These are phyloP conservation scores for Cryptococcus hybrid DNA, from an alignment of 1,284 basidiomycete genomes.

Conservation along the genomic window DNA sequence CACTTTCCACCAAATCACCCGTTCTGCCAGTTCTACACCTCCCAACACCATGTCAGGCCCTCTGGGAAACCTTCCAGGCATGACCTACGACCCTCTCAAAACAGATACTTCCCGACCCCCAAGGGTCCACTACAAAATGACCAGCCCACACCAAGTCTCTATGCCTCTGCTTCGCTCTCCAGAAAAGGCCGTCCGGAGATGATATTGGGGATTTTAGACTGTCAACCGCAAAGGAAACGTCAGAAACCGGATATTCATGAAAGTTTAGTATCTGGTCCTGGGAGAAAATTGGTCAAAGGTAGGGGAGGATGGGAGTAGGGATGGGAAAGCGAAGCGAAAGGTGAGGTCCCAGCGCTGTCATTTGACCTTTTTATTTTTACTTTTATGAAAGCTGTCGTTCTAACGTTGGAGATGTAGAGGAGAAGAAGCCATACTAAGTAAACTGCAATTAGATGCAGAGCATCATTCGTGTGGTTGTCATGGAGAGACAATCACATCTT, in stretches of 20 bases:
- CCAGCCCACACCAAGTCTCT: neutral
- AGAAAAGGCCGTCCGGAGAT: too few relatives aligned
- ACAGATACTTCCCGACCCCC: conserved; percentile 41
- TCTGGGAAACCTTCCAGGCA: conserved; percentile 39
- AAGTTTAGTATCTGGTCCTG: too few relatives aligned
- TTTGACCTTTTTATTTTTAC: neutral
- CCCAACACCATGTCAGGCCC: conserved; percentile 14
- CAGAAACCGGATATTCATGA: too few relatives aligned
- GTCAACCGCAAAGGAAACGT: too few relatives aligned
- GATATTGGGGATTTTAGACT: too few relatives aligned
- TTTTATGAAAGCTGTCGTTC: neutral
- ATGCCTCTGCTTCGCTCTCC: neutral
- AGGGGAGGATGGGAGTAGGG: conserved; percentile 1
- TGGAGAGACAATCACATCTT: conserved; percentile 29
- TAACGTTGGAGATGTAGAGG: neutral
- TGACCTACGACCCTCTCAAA: conserved; percentile 38
- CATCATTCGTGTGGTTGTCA: conserved; percentile 26
- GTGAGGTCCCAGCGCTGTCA: neutral
- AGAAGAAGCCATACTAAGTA: conserved; percentile 5
- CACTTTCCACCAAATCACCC: too few relatives aligned
- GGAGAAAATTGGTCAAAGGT: conserved; percentile 1
- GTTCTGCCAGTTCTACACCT: too few relatives aligned
- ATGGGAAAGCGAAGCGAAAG: neutral
- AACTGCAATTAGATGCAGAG: conserved; percentile 7
- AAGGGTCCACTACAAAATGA: conserved; percentile 1